Conservation (phyloP, 352 stramenopile species). For the Phytophthora multivora region DNA sequence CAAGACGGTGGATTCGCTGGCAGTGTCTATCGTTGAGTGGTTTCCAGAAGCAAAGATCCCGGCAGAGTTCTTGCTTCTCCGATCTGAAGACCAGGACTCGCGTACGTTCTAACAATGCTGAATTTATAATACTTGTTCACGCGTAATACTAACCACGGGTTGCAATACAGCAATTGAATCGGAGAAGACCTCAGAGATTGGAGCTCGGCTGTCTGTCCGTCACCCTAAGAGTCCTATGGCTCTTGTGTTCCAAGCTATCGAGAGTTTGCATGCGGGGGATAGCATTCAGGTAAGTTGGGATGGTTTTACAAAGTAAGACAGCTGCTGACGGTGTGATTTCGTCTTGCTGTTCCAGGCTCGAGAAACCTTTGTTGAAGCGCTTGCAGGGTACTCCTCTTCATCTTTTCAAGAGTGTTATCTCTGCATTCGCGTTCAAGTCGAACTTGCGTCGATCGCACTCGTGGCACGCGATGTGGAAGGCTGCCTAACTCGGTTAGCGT, state of each 20-base stretch:
- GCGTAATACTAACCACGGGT: background rate
- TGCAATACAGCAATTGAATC: conserved; percentile 39
- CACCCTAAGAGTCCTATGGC: conserved; percentile 59
- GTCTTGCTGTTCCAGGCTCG: conserved; percentile 39
- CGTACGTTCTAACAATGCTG: conserved; percentile 46
- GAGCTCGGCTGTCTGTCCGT: conserved; percentile 19
- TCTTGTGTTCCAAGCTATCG: conserved; percentile 48
- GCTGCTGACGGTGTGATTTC: background rate
- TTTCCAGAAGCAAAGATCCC: conserved; percentile 64
- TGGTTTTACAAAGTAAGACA: background rate
- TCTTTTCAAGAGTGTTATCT: conserved; percentile 70
- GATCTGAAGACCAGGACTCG: conserved; percentile 71
- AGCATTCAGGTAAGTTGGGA: conserved; percentile 32
- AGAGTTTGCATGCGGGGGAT: conserved; percentile 30
- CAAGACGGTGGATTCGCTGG: conserved; percentile 54
- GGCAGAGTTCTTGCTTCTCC: conserved; percentile 70
- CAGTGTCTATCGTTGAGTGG: conserved; percentile 54
- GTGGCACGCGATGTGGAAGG: conserved; percentile 58
- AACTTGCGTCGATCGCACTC: conserved; percentile 54
- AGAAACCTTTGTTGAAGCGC: conserved; percentile 53
- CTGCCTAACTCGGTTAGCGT: conserved; percentile 54
- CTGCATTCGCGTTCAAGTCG: conserved; percentile 62
- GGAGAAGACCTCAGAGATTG: conserved; percentile 38
- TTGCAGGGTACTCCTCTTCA: conserved; percentile 62
- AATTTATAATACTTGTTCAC: background rate